A percentile compares a stretch with the other conserved stretches of the same genome.
Evolutionary conservation across 2,329 filamentous ascomycete species (phyloP).

Genomic region (Scleromitrula shiraiana): DNA sequence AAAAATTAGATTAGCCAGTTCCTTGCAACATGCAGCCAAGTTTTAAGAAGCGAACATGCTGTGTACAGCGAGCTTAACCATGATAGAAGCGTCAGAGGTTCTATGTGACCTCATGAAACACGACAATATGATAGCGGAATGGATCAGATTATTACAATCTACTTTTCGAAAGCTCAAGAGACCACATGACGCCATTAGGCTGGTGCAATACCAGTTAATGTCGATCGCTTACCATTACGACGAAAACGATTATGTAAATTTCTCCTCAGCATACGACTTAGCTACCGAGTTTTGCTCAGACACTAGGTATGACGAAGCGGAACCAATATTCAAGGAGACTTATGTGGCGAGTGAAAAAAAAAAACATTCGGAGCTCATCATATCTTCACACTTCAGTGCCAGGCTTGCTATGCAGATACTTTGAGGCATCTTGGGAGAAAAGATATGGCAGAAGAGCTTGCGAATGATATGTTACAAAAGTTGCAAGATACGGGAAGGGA

Average conservation of each 20-base stretch:
- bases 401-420: not conserved
- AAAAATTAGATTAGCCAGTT: not conserved
- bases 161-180: not conserved
- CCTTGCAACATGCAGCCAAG: not conserved
- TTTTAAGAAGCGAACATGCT: not conserved
- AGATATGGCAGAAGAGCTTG: not conserved
- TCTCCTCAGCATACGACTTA: no score
- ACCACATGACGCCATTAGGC: not conserved
- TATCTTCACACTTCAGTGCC: not conserved
- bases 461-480: not conserved
- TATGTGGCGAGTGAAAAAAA: not conserved
- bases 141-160: no score
- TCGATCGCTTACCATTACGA: not conserved
- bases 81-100: not conserved
- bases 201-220: not conserved
- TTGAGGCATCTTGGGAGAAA: not conserved
- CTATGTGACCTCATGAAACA: not conserved
- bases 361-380: not conserved
- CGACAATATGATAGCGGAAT: accelerated
- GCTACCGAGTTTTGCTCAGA: no score
- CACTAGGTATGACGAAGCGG: not conserved
- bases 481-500: not conserved
- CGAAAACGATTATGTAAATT: no score
- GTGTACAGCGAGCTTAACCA: not conserved
- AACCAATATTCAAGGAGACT: not conserved